A percentile compares a stretch with the other conserved stretches of the same genome.
Evolutionary conservation across 495 filamentous ascomycete genomes (phyloP).

Genomic region (Glonium stellatum): DNA sequence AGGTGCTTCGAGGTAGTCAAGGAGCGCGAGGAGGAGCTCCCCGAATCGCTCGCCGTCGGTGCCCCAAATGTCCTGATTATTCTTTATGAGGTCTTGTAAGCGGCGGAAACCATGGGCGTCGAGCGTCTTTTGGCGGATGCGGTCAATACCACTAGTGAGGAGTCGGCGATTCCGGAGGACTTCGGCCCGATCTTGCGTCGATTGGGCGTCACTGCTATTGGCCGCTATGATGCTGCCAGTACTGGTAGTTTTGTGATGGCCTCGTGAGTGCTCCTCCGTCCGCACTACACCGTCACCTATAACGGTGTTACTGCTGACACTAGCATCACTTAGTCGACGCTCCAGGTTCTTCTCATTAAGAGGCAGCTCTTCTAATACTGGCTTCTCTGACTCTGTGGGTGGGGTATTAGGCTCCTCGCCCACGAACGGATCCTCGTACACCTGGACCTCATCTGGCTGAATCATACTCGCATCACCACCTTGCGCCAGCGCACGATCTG

Average conservation of each 20-base stretch:
- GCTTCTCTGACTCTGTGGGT: conserved; percentile 22
- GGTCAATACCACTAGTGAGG: conserved; percentile 68
- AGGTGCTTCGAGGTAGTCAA: conserved; percentile 61
- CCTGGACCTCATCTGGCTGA: conserved; percentile 33
- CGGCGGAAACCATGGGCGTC: conserved; percentile 88
- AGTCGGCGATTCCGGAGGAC: conserved; percentile 44
- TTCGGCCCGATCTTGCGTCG: conserved; percentile 42
- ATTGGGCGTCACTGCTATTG: conserved; percentile 20
- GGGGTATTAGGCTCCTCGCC: conserved; percentile 20
- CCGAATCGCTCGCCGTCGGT: conserved; percentile 54
- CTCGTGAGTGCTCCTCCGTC: conserved; percentile 1
- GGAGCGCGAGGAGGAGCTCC: conserved; percentile 62
- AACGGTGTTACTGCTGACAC: conserved; percentile 19
- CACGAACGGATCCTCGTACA: conserved; percentile 38
- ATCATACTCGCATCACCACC: conserved; percentile 11
- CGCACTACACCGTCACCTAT: conserved; percentile 13
- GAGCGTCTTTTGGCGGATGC: conserved; percentile 61
- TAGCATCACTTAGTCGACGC: conserved; percentile 27
- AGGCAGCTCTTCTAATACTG: conserved; percentile 37
- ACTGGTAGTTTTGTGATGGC: conserved; percentile 26
- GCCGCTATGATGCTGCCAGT: conserved; percentile 22
- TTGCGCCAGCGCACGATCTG: conserved; percentile 18
- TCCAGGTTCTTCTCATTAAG: conserved; percentile 36
- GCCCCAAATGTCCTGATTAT: conserved; percentile 52
- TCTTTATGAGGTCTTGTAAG: conserved; percentile 70